These are phyloP conservation scores for Pseudogymnoascus sp. DNA, from an alignment of 2,329 filamentous ascomycete genomes.

Conservation along the genomic window DNA sequence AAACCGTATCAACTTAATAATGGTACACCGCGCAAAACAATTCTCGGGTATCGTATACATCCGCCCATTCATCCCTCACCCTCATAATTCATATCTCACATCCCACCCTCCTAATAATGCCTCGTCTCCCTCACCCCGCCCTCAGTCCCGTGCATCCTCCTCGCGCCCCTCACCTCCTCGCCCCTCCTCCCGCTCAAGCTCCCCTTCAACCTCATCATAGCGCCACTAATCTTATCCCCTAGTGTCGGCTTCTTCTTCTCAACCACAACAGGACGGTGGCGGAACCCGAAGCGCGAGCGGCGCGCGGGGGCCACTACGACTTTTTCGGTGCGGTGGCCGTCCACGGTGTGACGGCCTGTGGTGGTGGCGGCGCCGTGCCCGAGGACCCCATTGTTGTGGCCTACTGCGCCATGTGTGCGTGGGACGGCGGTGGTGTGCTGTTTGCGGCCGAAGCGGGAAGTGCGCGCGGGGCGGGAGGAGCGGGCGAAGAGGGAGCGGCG, in stretches of 20 bases:
- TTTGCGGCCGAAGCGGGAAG: not conserved
- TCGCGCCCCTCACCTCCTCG: constrained; percentile 59
- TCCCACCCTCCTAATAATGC: constrained; percentile 21
- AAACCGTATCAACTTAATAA: not conserved
- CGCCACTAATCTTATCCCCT: constrained; percentile 70
- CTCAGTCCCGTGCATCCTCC: constrained; percentile 67
- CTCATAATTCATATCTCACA: not conserved
- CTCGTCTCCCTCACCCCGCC: constrained; percentile 44
- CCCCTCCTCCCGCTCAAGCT: constrained; percentile 55
- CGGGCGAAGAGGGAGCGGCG: constrained; percentile 3
- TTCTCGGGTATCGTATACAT: not conserved
- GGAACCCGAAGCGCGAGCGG: constrained; percentile 24
- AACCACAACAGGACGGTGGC: constrained; percentile 43
- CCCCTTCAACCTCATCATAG: constrained; percentile 64
- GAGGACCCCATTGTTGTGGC: not conserved
- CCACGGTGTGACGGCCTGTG: not conserved
- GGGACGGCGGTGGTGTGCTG: not conserved
- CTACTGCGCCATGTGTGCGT: not conserved
- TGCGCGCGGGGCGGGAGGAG: not conserved
- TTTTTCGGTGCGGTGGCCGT: not conserved
- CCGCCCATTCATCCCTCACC: not conserved
- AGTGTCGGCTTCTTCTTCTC: constrained; percentile 60
- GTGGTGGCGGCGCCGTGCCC: not conserved
- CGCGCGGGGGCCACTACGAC: not conserved
- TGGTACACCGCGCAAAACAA: not conserved